A percentile compares a stretch with the other conserved stretches of the same genome.
Evolutionary conservation across 2,329 filamentous ascomycete genomes (phyloP).

Genomic region (Scolecobasidium constrictum): DNA sequence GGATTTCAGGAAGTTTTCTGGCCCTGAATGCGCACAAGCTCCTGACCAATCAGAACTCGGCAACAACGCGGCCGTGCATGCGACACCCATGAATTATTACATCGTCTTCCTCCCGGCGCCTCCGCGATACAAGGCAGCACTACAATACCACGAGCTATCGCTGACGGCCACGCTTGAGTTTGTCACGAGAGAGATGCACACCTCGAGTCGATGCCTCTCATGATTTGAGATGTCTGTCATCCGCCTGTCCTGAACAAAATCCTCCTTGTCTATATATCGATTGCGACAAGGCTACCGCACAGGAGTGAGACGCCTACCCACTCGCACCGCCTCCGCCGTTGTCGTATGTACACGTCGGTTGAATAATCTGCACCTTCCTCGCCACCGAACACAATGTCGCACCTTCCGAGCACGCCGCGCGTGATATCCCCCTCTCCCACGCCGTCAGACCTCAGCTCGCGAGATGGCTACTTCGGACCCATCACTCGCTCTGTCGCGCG

Average conservation of each 20-base stretch:
- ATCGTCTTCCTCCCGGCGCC: neutral
- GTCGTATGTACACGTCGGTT: too few relatives aligned
- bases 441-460: slow-evolving; percentile 45
- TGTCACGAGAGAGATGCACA: neutral
- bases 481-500: slow-evolving; percentile 65
- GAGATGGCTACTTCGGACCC: slow-evolving; percentile 59
- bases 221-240: too few relatives aligned
- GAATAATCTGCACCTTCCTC: too few relatives aligned
- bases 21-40: neutral
- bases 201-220: too few relatives aligned
- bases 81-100: neutral
- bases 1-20: neutral
- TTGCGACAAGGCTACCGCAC: too few relatives aligned
- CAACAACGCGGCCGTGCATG: neutral
- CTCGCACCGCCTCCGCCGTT: too few relatives aligned
- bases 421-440: slow-evolving; percentile 85
- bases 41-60: neutral
- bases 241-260: too few relatives aligned
- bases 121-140: too few relatives aligned
- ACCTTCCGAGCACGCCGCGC: slow-evolving; percentile 64
- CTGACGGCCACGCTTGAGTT: neutral
- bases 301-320: too few relatives aligned
- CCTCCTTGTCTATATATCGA: too few relatives aligned
- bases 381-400: slow-evolving; percentile 1
- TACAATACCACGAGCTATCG: too few relatives aligned